A percentile compares a stretch with the other conserved stretches of the same genome.
Conservation (phyloP, 2,329 filamentous ascomycete species). For the Fusarium liriodendri region DNA sequence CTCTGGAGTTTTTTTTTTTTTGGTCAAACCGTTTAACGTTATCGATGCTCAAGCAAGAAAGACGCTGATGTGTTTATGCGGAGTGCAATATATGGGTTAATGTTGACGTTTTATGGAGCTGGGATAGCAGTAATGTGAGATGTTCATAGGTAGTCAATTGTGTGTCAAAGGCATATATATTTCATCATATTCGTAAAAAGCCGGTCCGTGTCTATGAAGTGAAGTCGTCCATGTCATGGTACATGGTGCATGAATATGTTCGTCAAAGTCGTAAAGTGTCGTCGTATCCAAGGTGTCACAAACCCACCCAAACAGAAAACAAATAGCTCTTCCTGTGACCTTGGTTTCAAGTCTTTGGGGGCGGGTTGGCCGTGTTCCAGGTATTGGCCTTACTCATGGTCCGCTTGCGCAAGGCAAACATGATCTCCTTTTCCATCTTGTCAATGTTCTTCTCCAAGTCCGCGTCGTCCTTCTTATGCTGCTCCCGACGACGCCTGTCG, state of each 20-base stretch:
- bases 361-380: conserved; percentile 58
- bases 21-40: conserved; percentile 12
- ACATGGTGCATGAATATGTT: conserved; percentile 22
- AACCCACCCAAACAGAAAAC: neutral
- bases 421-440: conserved; percentile 67
- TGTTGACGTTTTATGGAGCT: neutral
- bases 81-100: neutral
- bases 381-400: conserved; percentile 68
- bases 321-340: neutral
- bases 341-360: conserved; percentile 36
- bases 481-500: conserved; percentile 61
- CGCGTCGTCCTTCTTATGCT: conserved; percentile 61
- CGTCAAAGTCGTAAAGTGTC: conserved; percentile 25
- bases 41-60: conserved; percentile 5
- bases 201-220: conserved; percentile 11
- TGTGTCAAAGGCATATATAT: conserved; percentile 9
- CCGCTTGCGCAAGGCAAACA: conserved; percentile 65
- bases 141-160: conserved; percentile 11
- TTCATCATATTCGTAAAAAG: conserved; percentile 11
- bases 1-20: conserved; percentile 34
- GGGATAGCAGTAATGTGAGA: conserved; percentile 5
- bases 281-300: conserved; percentile 5
- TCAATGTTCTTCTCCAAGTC: conserved; percentile 67
- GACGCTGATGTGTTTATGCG: neutral
- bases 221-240: conserved; percentile 24